A percentile compares a stretch with the other conserved stretches of the same genome.
Evolutionary conservation across 169 alveolate genomes (phyloP).

Genomic region (Neospora caninum): DNA sequence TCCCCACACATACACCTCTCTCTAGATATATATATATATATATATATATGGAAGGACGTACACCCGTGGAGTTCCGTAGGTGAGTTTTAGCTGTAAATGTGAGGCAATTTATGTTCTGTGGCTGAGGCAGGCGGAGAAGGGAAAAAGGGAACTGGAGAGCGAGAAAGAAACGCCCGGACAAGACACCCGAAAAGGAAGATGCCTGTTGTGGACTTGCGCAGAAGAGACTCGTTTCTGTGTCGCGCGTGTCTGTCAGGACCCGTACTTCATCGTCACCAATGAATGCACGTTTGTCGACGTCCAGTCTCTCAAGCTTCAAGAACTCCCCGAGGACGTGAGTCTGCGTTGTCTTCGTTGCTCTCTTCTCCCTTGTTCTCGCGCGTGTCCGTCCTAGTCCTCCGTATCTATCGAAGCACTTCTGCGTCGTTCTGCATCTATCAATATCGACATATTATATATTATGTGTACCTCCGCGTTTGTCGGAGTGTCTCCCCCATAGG

Average conservation of each 20-base stretch:
- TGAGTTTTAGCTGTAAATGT: too few species aligned
- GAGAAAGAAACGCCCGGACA: too few species aligned
- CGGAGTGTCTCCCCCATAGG: too few species aligned
- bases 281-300: constrained; percentile 96
- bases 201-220: too few species aligned
- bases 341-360: not conserved
- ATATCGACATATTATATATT: not conserved
- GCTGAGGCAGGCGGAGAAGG: too few species aligned
- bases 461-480: too few species aligned
- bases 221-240: not conserved
- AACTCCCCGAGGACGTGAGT: constrained; percentile 97
- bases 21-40: too few species aligned
- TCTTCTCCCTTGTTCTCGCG: not conserved
- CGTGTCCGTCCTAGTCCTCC: not conserved
- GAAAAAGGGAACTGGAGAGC: too few species aligned
- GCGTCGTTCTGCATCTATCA: not conserved
- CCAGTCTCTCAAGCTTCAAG: constrained; percentile 96
- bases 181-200: too few species aligned
- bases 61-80: too few species aligned
- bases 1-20: too few species aligned
- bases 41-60: not conserved
- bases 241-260: constrained; percentile 56
- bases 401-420: not conserved
- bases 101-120: too few species aligned
- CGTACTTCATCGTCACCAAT: constrained; percentile 92